phyloP scores from a whole-genome alignment of 805 yeast genomes.

The Kockiozyma suomiensis region DNA sequence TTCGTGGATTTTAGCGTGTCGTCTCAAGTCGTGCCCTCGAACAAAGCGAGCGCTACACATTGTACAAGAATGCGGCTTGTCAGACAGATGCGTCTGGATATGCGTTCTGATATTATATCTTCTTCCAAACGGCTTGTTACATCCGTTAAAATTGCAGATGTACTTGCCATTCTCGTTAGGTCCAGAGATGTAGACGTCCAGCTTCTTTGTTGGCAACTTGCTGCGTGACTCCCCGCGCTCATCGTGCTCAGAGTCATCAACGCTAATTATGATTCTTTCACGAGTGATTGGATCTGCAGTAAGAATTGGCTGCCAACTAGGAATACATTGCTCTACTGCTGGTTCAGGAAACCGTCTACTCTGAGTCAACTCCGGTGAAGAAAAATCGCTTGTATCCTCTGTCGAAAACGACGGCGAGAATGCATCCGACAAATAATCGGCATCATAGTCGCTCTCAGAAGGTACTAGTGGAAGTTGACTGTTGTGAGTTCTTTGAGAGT shows the following conservation, averaged over 20 bases:
- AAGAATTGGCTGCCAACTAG: constrained; percentile 32
- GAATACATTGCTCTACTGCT: not conserved
- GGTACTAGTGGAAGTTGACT: not conserved
- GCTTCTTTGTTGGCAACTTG: constrained; percentile 13
- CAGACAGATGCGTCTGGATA: constrained; percentile 93
- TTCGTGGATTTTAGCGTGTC: constrained; percentile 86
- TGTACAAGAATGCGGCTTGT: constrained; percentile 84
- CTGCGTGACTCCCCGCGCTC: not conserved
- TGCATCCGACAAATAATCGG: constrained; percentile 26
- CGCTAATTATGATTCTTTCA: constrained; percentile 8
- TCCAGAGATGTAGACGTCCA: constrained; percentile 28
- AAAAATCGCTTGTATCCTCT: constrained; percentile 29
- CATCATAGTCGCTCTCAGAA: constrained; percentile 29
- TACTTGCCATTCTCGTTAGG: constrained; percentile 64
- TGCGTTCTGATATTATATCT: constrained; percentile 92
- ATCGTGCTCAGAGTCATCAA: constrained; percentile 6
- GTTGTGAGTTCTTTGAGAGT: not conserved
- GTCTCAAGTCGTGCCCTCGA: constrained; percentile 88
- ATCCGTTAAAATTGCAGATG: constrained; percentile 72
- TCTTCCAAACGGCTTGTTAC: constrained; percentile 79
- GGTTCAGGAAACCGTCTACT: constrained; percentile 2
- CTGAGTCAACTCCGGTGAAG: constrained; percentile 28
- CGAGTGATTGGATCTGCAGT: constrained; percentile 31
- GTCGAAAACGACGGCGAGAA: constrained; percentile 26
- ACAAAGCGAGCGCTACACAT: constrained; percentile 83